Evolutionary conservation across 805 yeast species (phyloP), one percentile per base, ranked within the genome.

Genomic region (Starmerella cellae): DNA sequence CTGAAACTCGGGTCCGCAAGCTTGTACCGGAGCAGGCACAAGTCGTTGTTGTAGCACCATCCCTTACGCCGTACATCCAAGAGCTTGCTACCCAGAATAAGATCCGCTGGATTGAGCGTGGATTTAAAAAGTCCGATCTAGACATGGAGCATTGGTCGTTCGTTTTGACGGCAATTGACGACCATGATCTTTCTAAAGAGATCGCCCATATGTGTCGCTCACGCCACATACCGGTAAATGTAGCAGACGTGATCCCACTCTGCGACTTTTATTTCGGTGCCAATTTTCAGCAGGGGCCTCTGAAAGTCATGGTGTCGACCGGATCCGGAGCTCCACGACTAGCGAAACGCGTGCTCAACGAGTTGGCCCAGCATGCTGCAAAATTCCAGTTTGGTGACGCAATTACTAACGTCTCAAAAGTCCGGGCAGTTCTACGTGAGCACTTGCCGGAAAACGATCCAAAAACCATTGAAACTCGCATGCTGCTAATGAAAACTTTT

Each of bases 261-360:
- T 82, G 94, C 63, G 94, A 82, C 59, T 82, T 81, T 60, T 82
- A 81, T 62, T 82, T 82, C 59, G 94, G 94, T 1, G 73, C 87
- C 20, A 75, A 79, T 64, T 75, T 73, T 58, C 69, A 81, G 54
- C 73, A 72, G 49, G 91, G 87, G 14, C 73, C 76, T 14, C 62
- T 82, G 38, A 91, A 82, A 56, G 69, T 82, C 30, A 77, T 82
- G 87, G 79, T 82, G 13, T 74, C 83, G 31, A 81, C 94, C 11
- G 82, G 81, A 58, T 93, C 94, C 3, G 73, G 76, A 52, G 78
- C 87, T 2, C 94, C 94, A 1, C 61, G 91, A 41, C 68, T 82
- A 52, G 78, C 84, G 39, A 69, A 73, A 44, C 62, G 73, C 30
- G 77, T 82, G 42, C 71, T 78, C 19, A 67, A 70, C 42, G 70